These are phyloP conservation scores for Persicaria tinctoria DNA, from an alignment of 148 eudicot genomes.

Conservation along the genomic window DNA sequence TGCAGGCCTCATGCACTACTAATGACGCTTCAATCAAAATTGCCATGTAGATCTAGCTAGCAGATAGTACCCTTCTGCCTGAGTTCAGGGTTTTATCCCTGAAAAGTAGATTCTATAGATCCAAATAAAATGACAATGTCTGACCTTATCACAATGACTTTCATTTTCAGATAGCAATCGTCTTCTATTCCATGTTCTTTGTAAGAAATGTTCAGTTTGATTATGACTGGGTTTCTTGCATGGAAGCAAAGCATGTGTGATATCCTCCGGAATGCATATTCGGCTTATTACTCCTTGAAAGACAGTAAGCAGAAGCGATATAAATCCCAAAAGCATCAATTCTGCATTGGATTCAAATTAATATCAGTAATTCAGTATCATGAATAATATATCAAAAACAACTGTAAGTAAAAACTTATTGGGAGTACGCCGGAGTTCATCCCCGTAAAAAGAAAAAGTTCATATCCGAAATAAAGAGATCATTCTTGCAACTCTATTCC, in stretches of 20 bases:
- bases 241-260: slow-evolving; percentile 67
- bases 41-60: not conserved
- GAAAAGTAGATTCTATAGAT: not conserved
- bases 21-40: not conserved
- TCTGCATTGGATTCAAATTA: slow-evolving; percentile 34
- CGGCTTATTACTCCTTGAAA: slow-evolving; percentile 56
- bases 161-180: slow-evolving; percentile 32
- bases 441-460: not conserved
- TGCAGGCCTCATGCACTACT: not conserved
- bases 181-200: slow-evolving; percentile 28
- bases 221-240: slow-evolving; percentile 27
- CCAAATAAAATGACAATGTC: not conserved
- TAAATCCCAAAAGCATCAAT: slow-evolving; percentile 94
- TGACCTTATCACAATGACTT: slow-evolving; percentile 9
- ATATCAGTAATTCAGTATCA: not conserved
- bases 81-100: not conserved
- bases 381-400: not conserved
- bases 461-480: not conserved
- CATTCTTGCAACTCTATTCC: not conserved
- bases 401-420: not conserved
- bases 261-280: slow-evolving; percentile 56
- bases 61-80: not conserved
- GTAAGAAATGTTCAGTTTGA: slow-evolving; percentile 4
- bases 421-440: not conserved
- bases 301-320: slow-evolving; percentile 70